phyloP scores from a whole-genome alignment of 495 filamentous ascomycete genomes.

The Pyrenula massariospora region DNA sequence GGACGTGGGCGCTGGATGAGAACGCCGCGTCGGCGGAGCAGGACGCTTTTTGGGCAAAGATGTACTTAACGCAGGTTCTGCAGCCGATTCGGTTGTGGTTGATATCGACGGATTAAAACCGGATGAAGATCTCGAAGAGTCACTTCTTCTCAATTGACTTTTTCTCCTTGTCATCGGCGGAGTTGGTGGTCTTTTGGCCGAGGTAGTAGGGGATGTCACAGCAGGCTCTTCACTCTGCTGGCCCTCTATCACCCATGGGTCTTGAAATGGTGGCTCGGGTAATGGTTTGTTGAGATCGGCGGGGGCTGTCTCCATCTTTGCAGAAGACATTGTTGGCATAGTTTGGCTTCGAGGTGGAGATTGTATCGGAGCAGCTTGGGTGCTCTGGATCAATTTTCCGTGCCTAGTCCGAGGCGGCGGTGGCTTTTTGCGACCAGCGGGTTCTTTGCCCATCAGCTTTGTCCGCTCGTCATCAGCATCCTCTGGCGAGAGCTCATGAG shows the following conservation, averaged over 20 bases:
- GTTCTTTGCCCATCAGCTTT: conserved; percentile 17
- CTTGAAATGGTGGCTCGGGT: conserved; percentile 19
- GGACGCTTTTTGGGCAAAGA: not conserved
- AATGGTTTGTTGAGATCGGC: conserved; percentile 40
- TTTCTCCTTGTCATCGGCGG: conserved; percentile 36
- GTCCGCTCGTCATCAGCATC: conserved; percentile 24
- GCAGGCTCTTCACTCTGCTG: conserved; percentile 10
- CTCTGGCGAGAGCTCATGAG: conserved; percentile 25
- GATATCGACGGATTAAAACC: not conserved
- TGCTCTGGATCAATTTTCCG: conserved; percentile 50
- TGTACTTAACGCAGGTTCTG: conserved; percentile 5
- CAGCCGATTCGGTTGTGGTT: not conserved
- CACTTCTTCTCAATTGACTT: conserved; percentile 32
- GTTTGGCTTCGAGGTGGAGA: conserved; percentile 16
- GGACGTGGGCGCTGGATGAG: not conserved
- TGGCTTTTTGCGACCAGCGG: conserved; percentile 26
- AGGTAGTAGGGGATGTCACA: conserved; percentile 5
- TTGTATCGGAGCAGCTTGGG: conserved; percentile 13
- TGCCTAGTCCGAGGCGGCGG: conserved; percentile 54
- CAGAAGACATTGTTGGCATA: conserved; percentile 12
- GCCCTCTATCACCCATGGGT: conserved; percentile 1
- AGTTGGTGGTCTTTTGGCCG: conserved; percentile 35
- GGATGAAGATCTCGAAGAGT: conserved; percentile 5
- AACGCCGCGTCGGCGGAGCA: not conserved
- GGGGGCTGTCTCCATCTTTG: conserved; percentile 10